phyloP scores from a whole-genome alignment of 495 filamentous ascomycete genomes.

The Lophium mytilinum region DNA sequence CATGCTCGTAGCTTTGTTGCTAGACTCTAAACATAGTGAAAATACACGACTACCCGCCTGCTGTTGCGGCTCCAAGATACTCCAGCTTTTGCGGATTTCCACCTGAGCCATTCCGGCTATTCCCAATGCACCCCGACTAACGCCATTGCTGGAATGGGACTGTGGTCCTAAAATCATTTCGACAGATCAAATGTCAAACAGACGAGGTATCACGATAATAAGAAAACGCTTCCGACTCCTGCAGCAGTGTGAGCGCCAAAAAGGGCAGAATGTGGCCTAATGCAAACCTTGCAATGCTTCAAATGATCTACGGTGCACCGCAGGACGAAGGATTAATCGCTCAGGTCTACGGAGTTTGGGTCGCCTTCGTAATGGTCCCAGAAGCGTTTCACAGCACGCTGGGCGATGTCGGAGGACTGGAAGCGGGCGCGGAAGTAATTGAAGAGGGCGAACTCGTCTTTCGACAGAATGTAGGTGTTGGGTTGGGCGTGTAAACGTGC shows the following conservation, averaged over 20 bases:
- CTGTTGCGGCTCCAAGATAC: neutral
- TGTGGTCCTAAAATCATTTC: neutral
- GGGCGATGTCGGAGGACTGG: constrained; percentile 37
- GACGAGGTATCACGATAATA: neutral
- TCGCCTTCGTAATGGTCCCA: constrained; percentile 41
- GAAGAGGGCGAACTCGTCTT: constrained; percentile 70
- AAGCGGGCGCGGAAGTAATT: constrained; percentile 63
- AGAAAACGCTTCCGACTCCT: neutral
- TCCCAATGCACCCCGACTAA: neutral
- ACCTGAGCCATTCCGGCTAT: neutral
- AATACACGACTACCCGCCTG: neutral
- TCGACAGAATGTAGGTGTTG: constrained; percentile 55
- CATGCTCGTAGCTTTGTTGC: neutral
- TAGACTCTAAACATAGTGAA: neutral
- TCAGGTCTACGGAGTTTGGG: neutral
- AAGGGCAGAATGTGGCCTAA: neutral
- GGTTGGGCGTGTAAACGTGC: constrained; percentile 49
- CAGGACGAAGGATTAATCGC: neutral
- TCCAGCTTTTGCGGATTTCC: neutral
- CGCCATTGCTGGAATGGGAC: neutral
- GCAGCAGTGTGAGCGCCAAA: neutral
- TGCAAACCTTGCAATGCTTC: constrained; percentile 1
- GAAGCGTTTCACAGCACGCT: constrained; percentile 39
- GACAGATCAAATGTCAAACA: neutral
- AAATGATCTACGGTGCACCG: neutral